Evolutionary conservation across 495 filamentous ascomycete genomes (phyloP).

Genomic region (Margaritispora aquatica): DNA sequence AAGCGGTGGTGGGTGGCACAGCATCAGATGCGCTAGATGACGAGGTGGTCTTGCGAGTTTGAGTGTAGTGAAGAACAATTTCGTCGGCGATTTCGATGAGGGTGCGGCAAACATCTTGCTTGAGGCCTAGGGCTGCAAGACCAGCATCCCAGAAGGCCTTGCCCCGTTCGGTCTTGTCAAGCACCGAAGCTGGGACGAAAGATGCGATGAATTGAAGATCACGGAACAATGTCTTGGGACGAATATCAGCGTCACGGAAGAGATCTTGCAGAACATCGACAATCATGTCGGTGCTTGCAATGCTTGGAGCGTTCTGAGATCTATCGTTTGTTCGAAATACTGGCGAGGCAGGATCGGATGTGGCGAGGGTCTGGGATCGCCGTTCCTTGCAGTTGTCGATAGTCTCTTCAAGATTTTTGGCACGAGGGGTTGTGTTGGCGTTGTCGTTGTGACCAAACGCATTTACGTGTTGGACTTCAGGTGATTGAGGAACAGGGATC

Average conservation of each 20-base stretch:
- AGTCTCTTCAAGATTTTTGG: conserved; percentile 52
- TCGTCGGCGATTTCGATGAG: conserved; percentile 88
- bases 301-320: conserved; percentile 37
- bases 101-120: conserved; percentile 80
- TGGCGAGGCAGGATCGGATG: conserved; percentile 23
- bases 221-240: conserved; percentile 87
- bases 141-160: conserved; percentile 95
- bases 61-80: conserved; percentile 53
- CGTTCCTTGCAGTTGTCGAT: conserved; percentile 66
- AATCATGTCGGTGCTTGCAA: conserved; percentile 60
- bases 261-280: conserved; percentile 73
- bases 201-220: conserved; percentile 94
- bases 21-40: conserved; percentile 13
- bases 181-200: conserved; percentile 72
- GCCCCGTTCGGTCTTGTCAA: conserved; percentile 80
- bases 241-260: conserved; percentile 67
- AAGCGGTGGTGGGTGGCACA: conserved; percentile 9
- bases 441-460: conserved; percentile 22
- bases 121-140: conserved; percentile 78
- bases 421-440: conserved; percentile 12
- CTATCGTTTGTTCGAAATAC: conserved; percentile 26
- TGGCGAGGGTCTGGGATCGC: conserved; percentile 50
- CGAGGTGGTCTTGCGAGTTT: conserved; percentile 40
- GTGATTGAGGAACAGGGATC: conserved; percentile 28
- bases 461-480: conserved; percentile 22